phyloP scores from a whole-genome alignment of 352 stramenopile species.

The Globisporangium perplexum region DNA sequence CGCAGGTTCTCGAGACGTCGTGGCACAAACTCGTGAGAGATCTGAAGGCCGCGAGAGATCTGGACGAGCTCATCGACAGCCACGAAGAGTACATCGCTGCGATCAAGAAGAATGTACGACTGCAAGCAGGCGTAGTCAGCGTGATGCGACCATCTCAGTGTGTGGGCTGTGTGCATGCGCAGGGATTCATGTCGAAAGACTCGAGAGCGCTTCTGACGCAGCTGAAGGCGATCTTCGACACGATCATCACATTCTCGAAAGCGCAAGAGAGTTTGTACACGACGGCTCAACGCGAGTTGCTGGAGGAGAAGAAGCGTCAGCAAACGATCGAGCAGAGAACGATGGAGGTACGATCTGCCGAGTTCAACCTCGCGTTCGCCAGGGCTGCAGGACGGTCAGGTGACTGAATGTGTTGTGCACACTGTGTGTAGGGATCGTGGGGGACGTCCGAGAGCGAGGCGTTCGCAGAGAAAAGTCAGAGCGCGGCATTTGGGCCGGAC shows the following conservation, averaged over 20 bases:
- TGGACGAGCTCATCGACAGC: constrained; percentile 95
- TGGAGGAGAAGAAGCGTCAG: constrained; percentile 48
- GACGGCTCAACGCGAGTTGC: constrained; percentile 61
- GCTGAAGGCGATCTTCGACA: constrained; percentile 76
- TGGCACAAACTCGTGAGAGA: constrained; percentile 92
- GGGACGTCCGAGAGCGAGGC: constrained; percentile 52
- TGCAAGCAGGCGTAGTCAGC: neutral
- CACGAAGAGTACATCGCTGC: constrained; percentile 94
- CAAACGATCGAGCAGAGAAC: constrained; percentile 43
- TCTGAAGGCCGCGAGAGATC: constrained; percentile 86
- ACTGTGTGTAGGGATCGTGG: constrained; percentile 40
- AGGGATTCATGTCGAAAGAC: constrained; percentile 84
- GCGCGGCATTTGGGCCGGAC: constrained; percentile 33
- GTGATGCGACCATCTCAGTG: neutral
- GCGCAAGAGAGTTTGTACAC: constrained; percentile 80
- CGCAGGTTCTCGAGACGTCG: constrained; percentile 86
- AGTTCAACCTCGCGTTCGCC: too few relatives aligned
- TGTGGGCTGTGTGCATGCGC: neutral
- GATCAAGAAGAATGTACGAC: constrained; percentile 81
- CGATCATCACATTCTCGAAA: constrained; percentile 82
- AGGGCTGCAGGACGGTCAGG: too few relatives aligned
- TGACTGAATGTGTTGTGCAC: neutral
- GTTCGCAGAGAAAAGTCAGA: constrained; percentile 23
- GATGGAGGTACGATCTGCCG: constrained; percentile 30
- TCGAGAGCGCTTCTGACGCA: constrained; percentile 66